A percentile compares a stretch with the other conserved stretches of the same genome.
Evolutionary conservation across 1,139 yeast genomes (phyloP).

Genomic region (Geotrichum bryndzae): DNA sequence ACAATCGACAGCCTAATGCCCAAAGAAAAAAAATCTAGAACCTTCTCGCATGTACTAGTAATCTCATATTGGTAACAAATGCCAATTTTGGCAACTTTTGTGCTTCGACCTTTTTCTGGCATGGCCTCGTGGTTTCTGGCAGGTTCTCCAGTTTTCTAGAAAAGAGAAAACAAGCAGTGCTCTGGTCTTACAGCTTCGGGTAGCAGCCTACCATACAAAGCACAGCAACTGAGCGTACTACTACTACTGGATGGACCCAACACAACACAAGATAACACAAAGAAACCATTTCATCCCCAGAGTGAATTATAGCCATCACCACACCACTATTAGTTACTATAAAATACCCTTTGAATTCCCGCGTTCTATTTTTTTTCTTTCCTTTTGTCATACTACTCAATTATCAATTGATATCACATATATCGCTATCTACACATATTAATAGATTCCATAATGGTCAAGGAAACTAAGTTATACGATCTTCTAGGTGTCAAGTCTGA

Average conservation of each 20-base stretch:
- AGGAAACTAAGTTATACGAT: conserved; percentile 85
- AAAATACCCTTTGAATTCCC: background rate
- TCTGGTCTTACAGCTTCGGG: background rate
- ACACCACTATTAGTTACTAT: background rate
- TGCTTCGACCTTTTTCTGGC: too few species aligned
- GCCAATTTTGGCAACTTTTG: background rate
- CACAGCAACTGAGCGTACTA: background rate
- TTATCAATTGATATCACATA: background rate
- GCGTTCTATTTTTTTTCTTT: background rate
- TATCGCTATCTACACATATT: background rate
- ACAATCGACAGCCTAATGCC: too few species aligned
- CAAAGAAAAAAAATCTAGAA: background rate
- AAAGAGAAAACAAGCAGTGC: background rate
- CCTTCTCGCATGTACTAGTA: background rate
- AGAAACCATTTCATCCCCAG: background rate
- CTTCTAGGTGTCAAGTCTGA: conserved; percentile 70
- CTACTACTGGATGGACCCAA: background rate
- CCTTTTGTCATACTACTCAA: background rate
- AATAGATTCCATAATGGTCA: conserved; percentile 54
- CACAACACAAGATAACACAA: background rate
- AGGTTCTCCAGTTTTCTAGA: background rate
- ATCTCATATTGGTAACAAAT: background rate
- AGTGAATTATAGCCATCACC: background rate
- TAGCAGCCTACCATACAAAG: background rate
- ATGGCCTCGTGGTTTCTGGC: background rate